These are phyloP conservation scores for Colletotrichum lini DNA, from an alignment of 2,329 filamentous ascomycete species.

Conservation along the genomic window DNA sequence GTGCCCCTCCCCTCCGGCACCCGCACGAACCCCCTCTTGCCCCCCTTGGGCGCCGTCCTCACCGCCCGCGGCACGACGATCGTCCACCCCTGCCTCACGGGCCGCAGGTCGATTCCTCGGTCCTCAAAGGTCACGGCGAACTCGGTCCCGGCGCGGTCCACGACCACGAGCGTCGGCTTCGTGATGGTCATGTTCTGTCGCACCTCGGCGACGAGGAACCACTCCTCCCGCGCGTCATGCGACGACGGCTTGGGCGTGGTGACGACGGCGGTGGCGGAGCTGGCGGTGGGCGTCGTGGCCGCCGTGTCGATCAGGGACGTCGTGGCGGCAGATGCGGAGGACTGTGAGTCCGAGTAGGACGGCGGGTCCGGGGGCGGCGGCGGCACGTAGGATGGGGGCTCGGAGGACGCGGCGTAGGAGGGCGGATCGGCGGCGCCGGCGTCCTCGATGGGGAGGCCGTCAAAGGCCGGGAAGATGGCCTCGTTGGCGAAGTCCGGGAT, in stretches of 20 bases:
- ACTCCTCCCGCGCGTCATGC: slow-evolving; percentile 42
- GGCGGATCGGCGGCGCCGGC: slow-evolving; percentile 32
- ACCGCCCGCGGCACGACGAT: slow-evolving; percentile 55
- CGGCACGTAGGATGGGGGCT: slow-evolving; percentile 11
- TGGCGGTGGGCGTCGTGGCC: background rate
- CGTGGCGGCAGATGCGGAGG: slow-evolving; percentile 9
- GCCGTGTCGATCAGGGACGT: slow-evolving; percentile 6
- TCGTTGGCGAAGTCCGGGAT: slow-evolving; percentile 52
- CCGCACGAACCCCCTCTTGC: slow-evolving; percentile 57
- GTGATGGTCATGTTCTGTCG: slow-evolving; percentile 64
- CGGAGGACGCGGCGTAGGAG: slow-evolving; percentile 21
- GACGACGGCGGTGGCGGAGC: background rate
- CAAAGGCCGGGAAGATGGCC: slow-evolving; percentile 53
- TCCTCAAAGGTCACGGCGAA: slow-evolving; percentile 65
- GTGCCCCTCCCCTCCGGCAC: slow-evolving; percentile 51
- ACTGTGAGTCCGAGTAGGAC: slow-evolving; percentile 29
- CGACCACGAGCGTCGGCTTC: slow-evolving; percentile 63
- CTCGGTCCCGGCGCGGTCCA: slow-evolving; percentile 55
- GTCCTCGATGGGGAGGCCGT: slow-evolving; percentile 47
- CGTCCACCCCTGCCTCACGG: slow-evolving; percentile 58
- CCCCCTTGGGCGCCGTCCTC: slow-evolving; percentile 53
- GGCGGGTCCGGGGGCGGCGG: slow-evolving; percentile 21
- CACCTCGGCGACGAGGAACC: slow-evolving; percentile 61
- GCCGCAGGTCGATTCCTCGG: slow-evolving; percentile 51
- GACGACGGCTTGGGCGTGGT: slow-evolving; percentile 16